Evolutionary conservation across 2,329 filamentous ascomycete species (phyloP), one percentile per base, ranked within the genome.

Genomic region (Fusarium verrucosum): DNA sequence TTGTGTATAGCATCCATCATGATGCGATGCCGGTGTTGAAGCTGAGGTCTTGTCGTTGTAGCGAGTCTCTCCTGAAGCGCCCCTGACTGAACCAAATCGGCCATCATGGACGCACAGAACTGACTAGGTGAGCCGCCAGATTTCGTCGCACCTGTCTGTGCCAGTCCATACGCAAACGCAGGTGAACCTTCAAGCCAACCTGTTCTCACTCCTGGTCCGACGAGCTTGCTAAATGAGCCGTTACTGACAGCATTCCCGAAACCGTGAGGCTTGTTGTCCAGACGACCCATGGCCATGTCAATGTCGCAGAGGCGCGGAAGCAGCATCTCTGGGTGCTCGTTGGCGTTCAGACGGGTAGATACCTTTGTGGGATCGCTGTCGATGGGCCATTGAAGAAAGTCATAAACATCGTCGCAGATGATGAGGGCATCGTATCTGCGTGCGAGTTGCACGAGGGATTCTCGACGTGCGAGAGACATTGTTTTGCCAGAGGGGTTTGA

Each of bases 381-480:
- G 37, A 64, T 57, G 23, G 86, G 84, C 92, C 93, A 97, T 74
- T 94, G 91, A 7, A 98, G 82, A 66, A 94, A 90, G 75, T 98
- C 94, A 74, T 99, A 99, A 10, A 98, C 93, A 75, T 99, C 95
- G 78, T 98, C 94, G 44, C 87, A 87, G 25, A 97, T 83, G 52
- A 97, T 78, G n/a, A 98, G 83, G 8, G 92, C 92, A 74, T 98
- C 89, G 74, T 90, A 87, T 57, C 88, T 82, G 54, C 94, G 85
- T 1, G 94, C 94, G 8, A 97, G 77, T n/a, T 81, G 80, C 22
- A 98, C 87, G 5, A 98, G 83, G 11, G 81, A 81, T 63, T 88
- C 79, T 5, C 95, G 85, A 25, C 90, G 85, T 17, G 77, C 74
- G 5, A 92, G 76, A 14, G 89, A 87, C 88, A 96, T 94, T 4